Percentiles rank a stretch among this genome's conserved stretches.
Evolutionary conservation across 768 basidiomycete genomes (phyloP).

Genomic region (Amanita polypyramis): DNA sequence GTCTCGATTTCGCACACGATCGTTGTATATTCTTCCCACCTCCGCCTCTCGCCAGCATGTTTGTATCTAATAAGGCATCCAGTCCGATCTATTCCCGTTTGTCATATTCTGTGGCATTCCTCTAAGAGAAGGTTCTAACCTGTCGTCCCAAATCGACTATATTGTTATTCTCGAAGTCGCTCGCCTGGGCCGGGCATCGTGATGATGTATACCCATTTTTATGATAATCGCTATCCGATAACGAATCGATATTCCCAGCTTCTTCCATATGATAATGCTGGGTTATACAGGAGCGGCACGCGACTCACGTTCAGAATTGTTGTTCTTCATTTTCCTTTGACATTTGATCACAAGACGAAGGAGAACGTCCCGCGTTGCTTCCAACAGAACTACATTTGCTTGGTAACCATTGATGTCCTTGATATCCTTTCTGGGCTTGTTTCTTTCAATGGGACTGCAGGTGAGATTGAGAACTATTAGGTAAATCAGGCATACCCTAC

Average conservation of each 20-base stretch:
- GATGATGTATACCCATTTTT: neutral
- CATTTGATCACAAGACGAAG: constrained; percentile 12
- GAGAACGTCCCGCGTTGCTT: constrained; percentile 10
- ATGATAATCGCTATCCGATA: neutral
- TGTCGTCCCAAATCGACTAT: neutral
- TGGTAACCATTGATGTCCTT: neutral
- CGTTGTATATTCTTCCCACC: neutral
- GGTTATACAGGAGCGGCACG: neutral
- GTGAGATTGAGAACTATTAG: neutral
- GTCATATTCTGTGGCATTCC: constrained; percentile 6
- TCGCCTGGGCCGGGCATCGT: neutral
- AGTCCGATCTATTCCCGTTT: constrained; percentile 1
- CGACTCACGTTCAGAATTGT: neutral
- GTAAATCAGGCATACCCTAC: neutral
- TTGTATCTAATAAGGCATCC: neutral
- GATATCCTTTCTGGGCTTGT: neutral
- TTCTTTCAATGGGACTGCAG: neutral
- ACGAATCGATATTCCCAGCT: neutral
- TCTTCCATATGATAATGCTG: neutral
- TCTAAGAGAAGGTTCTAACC: neutral
- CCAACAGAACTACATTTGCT: neutral
- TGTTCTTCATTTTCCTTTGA: neutral
- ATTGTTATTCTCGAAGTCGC: neutral
- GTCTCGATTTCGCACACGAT: neutral
- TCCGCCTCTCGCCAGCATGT: neutral